A percentile compares a stretch with the other conserved stretches of the same genome.
These are phyloP conservation scores for Biscogniauxia sp. DNA, from an alignment of 2,329 filamentous ascomycete genomes.

Conservation along the genomic window DNA sequence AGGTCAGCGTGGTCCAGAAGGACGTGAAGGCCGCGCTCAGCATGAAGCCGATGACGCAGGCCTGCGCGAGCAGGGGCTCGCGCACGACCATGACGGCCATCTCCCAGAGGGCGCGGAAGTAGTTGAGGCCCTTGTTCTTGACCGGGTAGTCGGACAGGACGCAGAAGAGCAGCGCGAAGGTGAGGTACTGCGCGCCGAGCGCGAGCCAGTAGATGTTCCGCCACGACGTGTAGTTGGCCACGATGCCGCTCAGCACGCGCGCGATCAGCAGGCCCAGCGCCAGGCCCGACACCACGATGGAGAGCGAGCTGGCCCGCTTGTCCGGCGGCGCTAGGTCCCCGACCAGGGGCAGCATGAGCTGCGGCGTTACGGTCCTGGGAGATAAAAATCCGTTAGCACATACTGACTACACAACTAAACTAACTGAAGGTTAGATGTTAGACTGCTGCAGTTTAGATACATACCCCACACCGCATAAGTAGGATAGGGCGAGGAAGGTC, in stretches of 20 bases:
- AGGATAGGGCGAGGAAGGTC: constrained; percentile 61
- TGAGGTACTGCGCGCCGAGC: constrained; percentile 61
- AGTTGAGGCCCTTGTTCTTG: constrained; percentile 59
- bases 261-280: constrained; percentile 65
- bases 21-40: constrained; percentile 57
- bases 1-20: constrained; percentile 75
- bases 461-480: constrained; percentile 50
- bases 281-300: constrained; percentile 64
- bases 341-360: constrained; percentile 68
- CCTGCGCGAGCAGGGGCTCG: constrained; percentile 62
- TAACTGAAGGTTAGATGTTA: no score
- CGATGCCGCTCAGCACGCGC: constrained; percentile 65
- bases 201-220: constrained; percentile 67
- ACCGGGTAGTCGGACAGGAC: constrained; percentile 70
- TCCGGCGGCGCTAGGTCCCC: constrained; percentile 64
- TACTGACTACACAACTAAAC: no score
- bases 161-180: constrained; percentile 59
- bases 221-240: constrained; percentile 65
- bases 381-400: not conserved
- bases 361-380: constrained; percentile 37
- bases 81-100: constrained; percentile 57
- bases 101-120: constrained; percentile 57
- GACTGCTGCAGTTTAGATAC: constrained; percentile 3
- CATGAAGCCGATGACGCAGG: constrained; percentile 42
- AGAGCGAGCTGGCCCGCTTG: constrained; percentile 59